phyloP scores from a whole-genome alignment of 2,329 filamentous ascomycete genomes.

The Pseudogymnoascus sp. region DNA sequence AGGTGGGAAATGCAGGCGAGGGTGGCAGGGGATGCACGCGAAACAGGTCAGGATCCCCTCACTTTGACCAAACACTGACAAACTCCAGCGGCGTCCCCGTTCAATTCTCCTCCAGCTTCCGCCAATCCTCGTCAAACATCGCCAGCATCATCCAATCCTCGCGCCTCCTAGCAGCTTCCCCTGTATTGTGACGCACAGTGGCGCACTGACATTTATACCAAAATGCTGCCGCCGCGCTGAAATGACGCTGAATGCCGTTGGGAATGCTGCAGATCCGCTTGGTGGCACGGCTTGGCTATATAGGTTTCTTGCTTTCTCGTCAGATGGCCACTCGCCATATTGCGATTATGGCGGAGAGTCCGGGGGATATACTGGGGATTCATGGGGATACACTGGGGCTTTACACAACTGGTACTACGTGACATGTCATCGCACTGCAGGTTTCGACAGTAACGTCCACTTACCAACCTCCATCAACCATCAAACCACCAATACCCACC shows the following conservation, averaged over 20 bases:
- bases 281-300: neutral
- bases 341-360: neutral
- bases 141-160: neutral
- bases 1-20: neutral
- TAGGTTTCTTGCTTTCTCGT: neutral
- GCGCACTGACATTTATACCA: neutral
- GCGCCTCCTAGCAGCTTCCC: neutral
- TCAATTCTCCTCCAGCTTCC: neutral
- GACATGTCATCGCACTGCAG: neutral
- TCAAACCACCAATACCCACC: neutral
- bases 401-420: neutral
- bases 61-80: neutral
- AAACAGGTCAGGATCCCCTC: neutral
- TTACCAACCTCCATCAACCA: neutral
- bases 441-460: neutral
- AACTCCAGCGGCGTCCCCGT: neutral
- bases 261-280: neutral
- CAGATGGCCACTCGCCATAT: neutral
- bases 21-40: neutral
- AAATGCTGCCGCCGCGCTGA: neutral
- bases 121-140: neutral
- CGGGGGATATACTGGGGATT: neutral
- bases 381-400: neutral
- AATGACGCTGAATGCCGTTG: neutral
- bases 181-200: neutral